Base-by-base conservation (phyloP, 352 stramenopile genomes). In the Globisporangium cylindrosporum region DNA sequence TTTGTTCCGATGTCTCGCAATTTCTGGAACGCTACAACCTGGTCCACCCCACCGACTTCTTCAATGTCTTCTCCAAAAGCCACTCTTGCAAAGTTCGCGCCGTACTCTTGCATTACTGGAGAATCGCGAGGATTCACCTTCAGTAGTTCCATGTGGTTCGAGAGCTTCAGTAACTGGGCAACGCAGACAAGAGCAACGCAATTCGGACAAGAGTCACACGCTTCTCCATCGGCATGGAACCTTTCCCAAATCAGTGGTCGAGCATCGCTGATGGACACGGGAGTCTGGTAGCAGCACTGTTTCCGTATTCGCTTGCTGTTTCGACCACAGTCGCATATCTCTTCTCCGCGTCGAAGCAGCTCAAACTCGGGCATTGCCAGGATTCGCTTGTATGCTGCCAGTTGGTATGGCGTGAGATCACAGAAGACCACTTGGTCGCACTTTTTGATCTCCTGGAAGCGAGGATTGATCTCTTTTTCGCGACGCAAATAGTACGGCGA, bases 351-450 rank as follows among this genome's bases (percentile, higher is more conserved):
- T 20, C 82, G 80, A 2, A 94, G 75, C 25, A 92, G 48, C 25
- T 91, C 74, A 61, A 89, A 94, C 65, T 94, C 84, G 9, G 84
- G 80, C 80, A 92, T 89, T 2, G 75, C 77, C 22, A 92, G 69
- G 15, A 94, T 82, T 9, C 86, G 76, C 59, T 90, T 75, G 71
- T 94, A 94, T 4, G 77, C 82, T 9, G 80, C 78, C 51, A 89
- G 73, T 75, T 94, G 87, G 59, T 82, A 74, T 18, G 82, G 78
- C 8, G 84, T 91, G 32, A 94, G 82, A 34, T 92, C 83, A 32
- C 87, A 94, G 43, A 93, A 90, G 1, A 94, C 85, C 18, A 94
- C 83, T 78, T 92, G 82, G 34, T 94, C 87, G 61, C 64, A 75
- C 62, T 94, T 94, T 10, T 82, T 86, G 34, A 94, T 79, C 53